Evolutionary conservation across 352 stramenopile genomes (phyloP).

Genomic region (Thraustochytrium striatum): DNA sequence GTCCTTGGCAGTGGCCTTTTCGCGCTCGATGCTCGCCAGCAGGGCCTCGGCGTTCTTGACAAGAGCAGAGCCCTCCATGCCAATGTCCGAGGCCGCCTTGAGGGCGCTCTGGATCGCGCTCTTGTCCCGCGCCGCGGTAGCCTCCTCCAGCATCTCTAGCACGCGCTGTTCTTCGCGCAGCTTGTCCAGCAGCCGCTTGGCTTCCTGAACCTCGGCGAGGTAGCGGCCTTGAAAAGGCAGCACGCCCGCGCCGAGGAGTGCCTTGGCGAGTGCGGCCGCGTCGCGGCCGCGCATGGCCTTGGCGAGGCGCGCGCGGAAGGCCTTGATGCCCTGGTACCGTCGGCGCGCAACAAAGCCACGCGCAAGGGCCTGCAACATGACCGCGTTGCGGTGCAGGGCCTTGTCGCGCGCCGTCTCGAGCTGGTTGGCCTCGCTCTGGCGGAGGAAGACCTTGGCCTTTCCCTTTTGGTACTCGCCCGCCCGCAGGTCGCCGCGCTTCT

Average conservation of each 20-base stretch:
- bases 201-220: constrained; percentile 32
- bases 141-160: constrained; percentile 34
- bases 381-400: neutral
- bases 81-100: constrained; percentile 1
- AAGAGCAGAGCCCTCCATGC: neutral
- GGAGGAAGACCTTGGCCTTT: constrained; percentile 48
- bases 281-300: constrained; percentile 15
- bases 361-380: constrained; percentile 25
- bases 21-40: constrained; percentile 49
- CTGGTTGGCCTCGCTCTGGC: neutral
- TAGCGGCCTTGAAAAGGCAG: constrained; percentile 31
- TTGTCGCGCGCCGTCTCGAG: constrained; percentile 52
- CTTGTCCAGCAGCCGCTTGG: neutral
- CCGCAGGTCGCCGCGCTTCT: constrained; percentile 14
- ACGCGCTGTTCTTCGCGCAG: constrained; percentile 16
- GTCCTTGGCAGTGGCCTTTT: neutral
- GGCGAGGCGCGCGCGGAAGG: constrained; percentile 9
- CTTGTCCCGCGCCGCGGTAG: constrained; percentile 3
- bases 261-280: constrained; percentile 2
- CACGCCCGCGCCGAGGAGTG: constrained; percentile 25
- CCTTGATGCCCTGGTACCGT: neutral
- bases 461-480: constrained; percentile 36
- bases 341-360: constrained; percentile 36
- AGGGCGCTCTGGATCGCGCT: constrained; percentile 26
- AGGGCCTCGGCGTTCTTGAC: constrained; percentile 26